Base-by-base conservation (phyloP, 2,329 filamentous ascomycete genomes). In the Ascochyta clinopodiicola region DNA sequence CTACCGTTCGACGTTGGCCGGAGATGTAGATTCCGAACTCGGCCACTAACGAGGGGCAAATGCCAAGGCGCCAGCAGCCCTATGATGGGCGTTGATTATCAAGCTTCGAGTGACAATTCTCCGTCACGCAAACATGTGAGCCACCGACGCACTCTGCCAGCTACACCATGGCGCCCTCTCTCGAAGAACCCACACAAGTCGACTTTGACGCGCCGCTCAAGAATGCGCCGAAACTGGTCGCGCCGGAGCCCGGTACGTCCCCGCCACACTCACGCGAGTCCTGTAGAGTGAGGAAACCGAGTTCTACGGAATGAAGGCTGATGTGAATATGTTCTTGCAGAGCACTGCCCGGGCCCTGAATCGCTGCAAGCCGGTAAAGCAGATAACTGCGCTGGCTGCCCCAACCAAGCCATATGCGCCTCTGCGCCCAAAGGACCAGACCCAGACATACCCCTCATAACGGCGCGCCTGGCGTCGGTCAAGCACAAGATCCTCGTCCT, bases 371-470 rank as follows among this genome's bases (percentile, higher is more conserved):
- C 85, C 42, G 85, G 84, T 45, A 78, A 83, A 76, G 82, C 81
- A 52, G 93, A 96, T 77, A 92, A 92, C 38, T 99, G 95, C 80
- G 91, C 89, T 43, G 93, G 93, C 49, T 99, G 95, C 72, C 95
- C 95, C 1, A 99, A 99, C 80, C 93, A 99, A 79, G 82, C 87
- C 43, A 96, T 99, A 68, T 99, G 95, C 80, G 93, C 94, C 17
- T 91, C 93, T 1, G 90, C 93, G 1, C 93, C 94, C 21, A 97
- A 97, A 77, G 95, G 94, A 0, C 94, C 95, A 2, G 95, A 99
- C 74, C 94, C 94, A 0, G 95, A 99, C 75, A 91, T 98, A 40
- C 88, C 92, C 3, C 76, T 95, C 63, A 97, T 99, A 68, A 89
- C 92, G 15, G 85, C 88, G 51, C 90, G 94, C 4, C 87, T 99